Base-by-base conservation (phyloP, 1,139 yeast species). In the Sugiyamaella neomexicana region DNA sequence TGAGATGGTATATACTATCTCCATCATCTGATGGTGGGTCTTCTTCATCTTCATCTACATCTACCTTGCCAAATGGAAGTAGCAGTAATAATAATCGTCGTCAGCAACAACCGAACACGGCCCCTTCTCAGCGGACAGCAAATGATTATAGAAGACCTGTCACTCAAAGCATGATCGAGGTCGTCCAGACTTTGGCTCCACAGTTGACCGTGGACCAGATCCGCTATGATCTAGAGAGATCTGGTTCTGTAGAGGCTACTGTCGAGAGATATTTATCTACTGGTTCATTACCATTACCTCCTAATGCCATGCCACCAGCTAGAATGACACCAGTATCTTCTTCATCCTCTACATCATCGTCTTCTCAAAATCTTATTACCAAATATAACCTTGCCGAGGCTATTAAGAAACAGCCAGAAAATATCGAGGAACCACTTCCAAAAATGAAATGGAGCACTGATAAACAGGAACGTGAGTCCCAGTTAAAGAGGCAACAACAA, bases 111-210 rank as follows among this genome's bases (percentile, higher is more conserved):
- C 56, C 50, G 46, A 40, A 39, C 37, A 13, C 46, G 25, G 25
- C 25, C 16, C 38, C 47, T 31, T 45, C 36, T 20, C 52, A 52
- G 7, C 50, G 38, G 10, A 55, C 36, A 10, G 54, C 42, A 10
- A 41, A 48, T 25, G 54, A 50, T 13, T 55, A 56, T 38, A 56
- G 70, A 15, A 80, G 96, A 54, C 78, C 75, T 2, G 86, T 87
- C n/a, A 86, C 89, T 2, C 80, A 77, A 9, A 83, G 81, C 59
- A 91, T 91, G 98, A 77, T 91, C 48, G 95, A 87, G 61, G 85
- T 88, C 0, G 97, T 91, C 1, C 89, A 84, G 62, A 81, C 90
- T 27, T 76, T 91, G 58, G 96, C 90, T 0, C 97, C 98, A 1
- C 76, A 77, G 34, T 73, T 89, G 49, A 75, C 88, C 0, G 78